phyloP scores from a whole-genome alignment of 495 filamentous ascomycete genomes.

The Xylaria venustula region DNA sequence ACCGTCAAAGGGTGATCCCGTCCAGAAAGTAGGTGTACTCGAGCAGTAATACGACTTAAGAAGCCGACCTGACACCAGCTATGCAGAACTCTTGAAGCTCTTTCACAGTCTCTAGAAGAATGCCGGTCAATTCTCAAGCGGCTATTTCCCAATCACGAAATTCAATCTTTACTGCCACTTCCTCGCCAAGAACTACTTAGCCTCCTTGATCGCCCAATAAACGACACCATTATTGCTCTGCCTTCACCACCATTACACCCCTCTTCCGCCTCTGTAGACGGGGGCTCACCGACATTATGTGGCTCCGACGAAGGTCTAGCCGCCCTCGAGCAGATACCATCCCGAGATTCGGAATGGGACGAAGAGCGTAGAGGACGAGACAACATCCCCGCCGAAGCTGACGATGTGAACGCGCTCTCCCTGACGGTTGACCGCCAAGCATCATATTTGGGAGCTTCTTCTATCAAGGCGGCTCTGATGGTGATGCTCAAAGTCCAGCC shows the following conservation, averaged over 20 bases:
- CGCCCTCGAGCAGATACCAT: constrained; percentile 53
- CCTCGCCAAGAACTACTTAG: constrained; percentile 52
- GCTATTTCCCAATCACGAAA: constrained; percentile 53
- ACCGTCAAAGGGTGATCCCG: constrained; percentile 57
- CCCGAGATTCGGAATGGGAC: constrained; percentile 56
- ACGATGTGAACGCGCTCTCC: constrained; percentile 81
- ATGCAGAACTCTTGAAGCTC: constrained; percentile 50
- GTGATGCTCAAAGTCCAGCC: constrained; percentile 79
- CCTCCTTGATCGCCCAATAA: constrained; percentile 45
- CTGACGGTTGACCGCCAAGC: constrained; percentile 67
- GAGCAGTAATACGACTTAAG: not conserved
- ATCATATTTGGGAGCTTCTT: constrained; percentile 80
- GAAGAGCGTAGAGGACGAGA: constrained; percentile 55
- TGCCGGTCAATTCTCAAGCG: constrained; percentile 56
- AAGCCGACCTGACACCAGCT: constrained; percentile 10
- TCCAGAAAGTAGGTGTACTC: constrained; percentile 46
- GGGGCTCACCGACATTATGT: constrained; percentile 43
- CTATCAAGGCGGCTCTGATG: constrained; percentile 75
- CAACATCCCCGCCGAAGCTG: constrained; percentile 65
- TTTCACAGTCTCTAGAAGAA: constrained; percentile 58
- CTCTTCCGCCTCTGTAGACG: constrained; percentile 40
- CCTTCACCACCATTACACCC: constrained; percentile 45
- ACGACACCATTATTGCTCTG: constrained; percentile 39
- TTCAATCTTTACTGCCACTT: constrained; percentile 48
- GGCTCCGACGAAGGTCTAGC: constrained; percentile 45